phyloP scores from a whole-genome alignment of 306 rosid genomes.

The Vachellia collinsii region DNA sequence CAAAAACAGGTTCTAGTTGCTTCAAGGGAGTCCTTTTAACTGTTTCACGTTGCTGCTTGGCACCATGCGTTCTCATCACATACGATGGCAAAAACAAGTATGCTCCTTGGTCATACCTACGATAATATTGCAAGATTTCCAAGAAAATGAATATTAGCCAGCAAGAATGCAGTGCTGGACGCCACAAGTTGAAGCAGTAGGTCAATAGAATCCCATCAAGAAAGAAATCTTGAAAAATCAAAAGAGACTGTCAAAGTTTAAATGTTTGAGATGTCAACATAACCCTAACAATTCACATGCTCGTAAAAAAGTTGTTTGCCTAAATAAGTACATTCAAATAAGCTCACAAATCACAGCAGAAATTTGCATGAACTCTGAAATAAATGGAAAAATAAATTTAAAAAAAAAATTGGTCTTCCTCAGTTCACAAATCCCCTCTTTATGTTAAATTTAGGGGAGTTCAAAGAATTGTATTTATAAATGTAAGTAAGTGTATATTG shows the following conservation, averaged over 20 bases:
- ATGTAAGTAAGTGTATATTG: background rate
- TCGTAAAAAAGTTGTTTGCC: background rate
- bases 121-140: constrained; percentile 34
- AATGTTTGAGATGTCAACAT: constrained; percentile 7
- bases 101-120: constrained; percentile 91
- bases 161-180: background rate
- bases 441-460: background rate
- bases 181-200: constrained; percentile 8
- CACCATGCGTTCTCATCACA: constrained; percentile 93
- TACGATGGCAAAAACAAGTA: constrained; percentile 88
- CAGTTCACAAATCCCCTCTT: background rate
- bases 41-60: constrained; percentile 88
- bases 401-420: background rate
- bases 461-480: background rate
- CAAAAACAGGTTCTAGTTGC: constrained; percentile 72
- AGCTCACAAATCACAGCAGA: background rate
- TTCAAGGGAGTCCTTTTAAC: constrained; percentile 67
- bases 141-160: constrained; percentile 15
- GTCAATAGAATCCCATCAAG: constrained; percentile 9
- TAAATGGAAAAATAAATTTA: background rate
- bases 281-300: constrained; percentile 11
- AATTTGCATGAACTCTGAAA: background rate
- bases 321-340: constrained; percentile 18
- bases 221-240: constrained; percentile 17
- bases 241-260: background rate